Percentiles rank a stretch among this genome's conserved stretches.
These are phyloP conservation scores for Leccinum longicurvipes DNA, from an alignment of 768 basidiomycete genomes.

Conservation along the genomic window DNA sequence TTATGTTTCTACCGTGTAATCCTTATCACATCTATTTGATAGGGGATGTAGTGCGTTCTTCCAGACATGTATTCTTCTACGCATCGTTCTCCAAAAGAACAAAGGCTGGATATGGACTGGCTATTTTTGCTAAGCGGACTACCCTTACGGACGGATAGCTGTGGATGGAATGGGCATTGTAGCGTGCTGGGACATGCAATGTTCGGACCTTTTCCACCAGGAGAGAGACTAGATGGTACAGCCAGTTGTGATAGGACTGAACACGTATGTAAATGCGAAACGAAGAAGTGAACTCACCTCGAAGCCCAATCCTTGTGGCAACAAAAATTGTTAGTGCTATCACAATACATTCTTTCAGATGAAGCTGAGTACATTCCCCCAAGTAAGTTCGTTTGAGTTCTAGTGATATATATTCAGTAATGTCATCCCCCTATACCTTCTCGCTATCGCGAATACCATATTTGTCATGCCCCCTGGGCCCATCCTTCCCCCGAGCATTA, in stretches of 20 bases:
- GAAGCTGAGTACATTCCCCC: not conserved
- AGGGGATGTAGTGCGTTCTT: constrained; percentile 19
- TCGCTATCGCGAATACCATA: not conserved
- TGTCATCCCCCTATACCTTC: not conserved
- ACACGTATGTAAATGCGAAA: no score
- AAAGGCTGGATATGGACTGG: constrained; percentile 15
- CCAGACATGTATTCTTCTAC: constrained; percentile 24
- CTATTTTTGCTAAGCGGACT: constrained; percentile 11
- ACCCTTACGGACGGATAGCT: constrained; percentile 20
- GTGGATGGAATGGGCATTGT: not conserved
- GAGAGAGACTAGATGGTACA: constrained; percentile 5
- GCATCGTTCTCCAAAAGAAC: constrained; percentile 20
- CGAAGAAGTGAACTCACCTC: no score
- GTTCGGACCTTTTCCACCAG: constrained; percentile 14
- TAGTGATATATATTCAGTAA: not conserved
- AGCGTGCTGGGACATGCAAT: constrained; percentile 14
- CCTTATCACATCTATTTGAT: not conserved
- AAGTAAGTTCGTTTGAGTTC: not conserved
- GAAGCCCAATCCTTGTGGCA: no score
- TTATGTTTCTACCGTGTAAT: not conserved
- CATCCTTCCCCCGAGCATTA: not conserved
- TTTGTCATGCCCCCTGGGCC: not conserved
- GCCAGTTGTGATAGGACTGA: not conserved
- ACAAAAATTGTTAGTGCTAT: no score
- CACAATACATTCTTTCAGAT: not conserved